These are phyloP conservation scores for Boletus pseudo-olivaceus DNA, from an alignment of 768 basidiomycete species.

Conservation along the genomic window DNA sequence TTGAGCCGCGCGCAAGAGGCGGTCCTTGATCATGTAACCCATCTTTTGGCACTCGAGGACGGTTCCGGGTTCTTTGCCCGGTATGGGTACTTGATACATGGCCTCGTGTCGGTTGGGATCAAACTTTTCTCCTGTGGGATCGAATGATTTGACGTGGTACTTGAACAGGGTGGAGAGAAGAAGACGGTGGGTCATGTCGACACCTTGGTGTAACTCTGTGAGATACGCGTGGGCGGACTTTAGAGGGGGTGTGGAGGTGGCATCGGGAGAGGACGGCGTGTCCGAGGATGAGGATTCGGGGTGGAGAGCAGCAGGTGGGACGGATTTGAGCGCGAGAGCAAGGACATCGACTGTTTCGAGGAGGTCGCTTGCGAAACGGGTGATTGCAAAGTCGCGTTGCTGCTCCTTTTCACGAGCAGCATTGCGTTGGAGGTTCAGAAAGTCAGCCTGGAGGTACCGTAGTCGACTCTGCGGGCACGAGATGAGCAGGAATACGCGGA, in stretches of 20 bases:
- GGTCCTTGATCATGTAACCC: constrained; percentile 93
- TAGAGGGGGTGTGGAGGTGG: constrained; percentile 28
- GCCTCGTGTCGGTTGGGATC: constrained; percentile 97
- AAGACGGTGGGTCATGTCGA: constrained; percentile 87
- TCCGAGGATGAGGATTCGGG: constrained; percentile 24
- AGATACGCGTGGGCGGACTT: constrained; percentile 62
- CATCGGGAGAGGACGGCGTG: constrained; percentile 27
- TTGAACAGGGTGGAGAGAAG: constrained; percentile 87
- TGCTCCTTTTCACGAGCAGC: constrained; percentile 88
- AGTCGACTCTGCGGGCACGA: constrained; percentile 65
- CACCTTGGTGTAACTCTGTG: constrained; percentile 76
- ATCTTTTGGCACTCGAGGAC: constrained; percentile 88
- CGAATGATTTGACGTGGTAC: constrained; percentile 88
- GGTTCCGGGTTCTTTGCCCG: constrained; percentile 85
- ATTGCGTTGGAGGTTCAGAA: constrained; percentile 91
- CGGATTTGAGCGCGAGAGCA: constrained; percentile 75
- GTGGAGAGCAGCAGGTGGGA: constrained; percentile 50
- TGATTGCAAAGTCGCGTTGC: constrained; percentile 90
- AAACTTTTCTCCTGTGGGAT: constrained; percentile 88
- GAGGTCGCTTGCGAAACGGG: constrained; percentile 85
- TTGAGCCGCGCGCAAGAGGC: constrained; percentile 90
- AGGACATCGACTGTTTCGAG: constrained; percentile 91
- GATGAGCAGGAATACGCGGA: constrained; percentile 5
- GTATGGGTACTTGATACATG: constrained; percentile 86
- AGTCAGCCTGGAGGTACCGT: constrained; percentile 92